These are phyloP conservation scores for Coniochaeta sp. DNA, from an alignment of 2,329 filamentous ascomycete species.

Conservation along the genomic window DNA sequence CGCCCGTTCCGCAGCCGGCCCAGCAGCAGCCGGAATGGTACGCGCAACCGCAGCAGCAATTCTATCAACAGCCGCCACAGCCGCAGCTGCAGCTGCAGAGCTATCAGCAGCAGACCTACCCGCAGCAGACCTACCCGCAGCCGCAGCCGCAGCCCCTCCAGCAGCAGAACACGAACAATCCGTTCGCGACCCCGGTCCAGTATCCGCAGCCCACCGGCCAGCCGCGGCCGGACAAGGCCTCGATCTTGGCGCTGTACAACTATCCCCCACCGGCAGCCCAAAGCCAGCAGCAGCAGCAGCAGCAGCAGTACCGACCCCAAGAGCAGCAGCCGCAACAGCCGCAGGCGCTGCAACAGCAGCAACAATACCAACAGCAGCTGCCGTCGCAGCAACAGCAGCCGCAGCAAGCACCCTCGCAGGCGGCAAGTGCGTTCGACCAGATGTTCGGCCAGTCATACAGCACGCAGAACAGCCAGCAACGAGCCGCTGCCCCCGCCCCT, in stretches of 20 bases:
- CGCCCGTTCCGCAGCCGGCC: background rate
- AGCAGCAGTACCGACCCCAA: constrained; percentile 14
- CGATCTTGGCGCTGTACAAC: constrained; percentile 70
- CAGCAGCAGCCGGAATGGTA: background rate
- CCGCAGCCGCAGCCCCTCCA: constrained; percentile 8
- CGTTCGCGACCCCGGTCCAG: constrained; percentile 14
- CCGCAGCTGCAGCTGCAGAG: background rate
- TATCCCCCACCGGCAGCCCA: constrained; percentile 42
- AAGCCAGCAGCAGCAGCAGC: constrained; percentile 19
- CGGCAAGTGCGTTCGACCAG: constrained; percentile 5
- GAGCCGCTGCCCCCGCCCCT: constrained; percentile 15
- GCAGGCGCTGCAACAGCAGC: constrained; percentile 22
- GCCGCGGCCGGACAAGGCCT: constrained; percentile 58
- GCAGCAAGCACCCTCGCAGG: constrained; percentile 4
- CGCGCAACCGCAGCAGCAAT: constrained; percentile 3
- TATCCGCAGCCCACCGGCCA: constrained; percentile 26
- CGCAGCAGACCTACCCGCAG: constrained; percentile 7
- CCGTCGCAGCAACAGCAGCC: constrained; percentile 5
- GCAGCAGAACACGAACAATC: constrained; percentile 17
- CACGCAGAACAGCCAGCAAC: constrained; percentile 9
- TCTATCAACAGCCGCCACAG: background rate
- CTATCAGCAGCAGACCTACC: background rate
- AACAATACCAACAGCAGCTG: constrained; percentile 18
- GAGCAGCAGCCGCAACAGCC: constrained; percentile 6
- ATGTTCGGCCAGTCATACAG: background rate